Conservation (phyloP, 176 grass and related monocot species). For the Oryza glaberrima region DNA sequence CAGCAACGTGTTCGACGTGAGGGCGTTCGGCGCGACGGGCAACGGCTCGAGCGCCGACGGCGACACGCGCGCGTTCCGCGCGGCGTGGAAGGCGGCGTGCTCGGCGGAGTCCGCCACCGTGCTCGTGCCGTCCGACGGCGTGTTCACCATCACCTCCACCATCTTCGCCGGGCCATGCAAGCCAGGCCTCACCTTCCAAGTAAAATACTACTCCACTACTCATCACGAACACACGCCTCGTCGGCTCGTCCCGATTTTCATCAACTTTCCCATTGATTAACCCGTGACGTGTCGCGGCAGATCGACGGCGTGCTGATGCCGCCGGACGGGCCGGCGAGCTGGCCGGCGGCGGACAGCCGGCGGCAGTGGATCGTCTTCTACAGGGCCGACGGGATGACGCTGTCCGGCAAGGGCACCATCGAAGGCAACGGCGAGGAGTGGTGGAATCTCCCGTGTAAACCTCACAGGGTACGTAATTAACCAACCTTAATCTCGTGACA, state of each 20-base stretch:
- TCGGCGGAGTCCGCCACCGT: conserved; percentile 29
- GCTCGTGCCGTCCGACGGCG: conserved; percentile 68
- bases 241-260: no score
- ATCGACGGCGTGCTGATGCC: conserved; percentile 77
- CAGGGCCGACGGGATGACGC: conserved; percentile 57
- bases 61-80: conserved; percentile 66
- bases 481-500: background rate
- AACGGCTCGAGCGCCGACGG: conserved; percentile 43
- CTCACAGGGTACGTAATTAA: conserved; percentile 61
- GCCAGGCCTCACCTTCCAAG: conserved; percentile 45
- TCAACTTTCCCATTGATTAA: background rate
- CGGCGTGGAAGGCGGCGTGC: conserved; percentile 78
- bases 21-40: conserved; percentile 61
- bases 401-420: conserved; percentile 65
- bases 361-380: conserved; percentile 78
- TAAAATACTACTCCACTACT: no score
- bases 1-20: conserved; percentile 59
- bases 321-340: conserved; percentile 63
- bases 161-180: conserved; percentile 71
- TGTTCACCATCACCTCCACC: conserved; percentile 73
- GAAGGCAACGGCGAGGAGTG: conserved; percentile 84
- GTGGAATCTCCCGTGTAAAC: conserved; percentile 91
- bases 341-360: conserved; percentile 61
- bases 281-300: conserved; percentile 3
- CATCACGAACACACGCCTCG: no score